Conservation (phyloP, 495 filamentous ascomycete species). For the Hypoxylon perforatum region DNA sequence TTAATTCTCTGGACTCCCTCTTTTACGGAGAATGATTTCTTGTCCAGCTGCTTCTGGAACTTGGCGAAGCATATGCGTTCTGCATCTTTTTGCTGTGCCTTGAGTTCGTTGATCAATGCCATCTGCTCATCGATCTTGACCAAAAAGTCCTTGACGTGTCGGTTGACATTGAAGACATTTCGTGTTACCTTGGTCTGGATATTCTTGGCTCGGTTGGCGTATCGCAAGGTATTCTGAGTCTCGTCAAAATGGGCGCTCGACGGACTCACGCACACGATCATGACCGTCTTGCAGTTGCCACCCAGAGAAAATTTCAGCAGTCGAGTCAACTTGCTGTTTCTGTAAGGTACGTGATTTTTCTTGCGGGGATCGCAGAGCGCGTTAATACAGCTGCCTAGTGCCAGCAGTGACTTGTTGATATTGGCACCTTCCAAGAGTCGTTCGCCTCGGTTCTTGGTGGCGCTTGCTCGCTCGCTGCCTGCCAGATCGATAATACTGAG, state of each 20-base stretch:
- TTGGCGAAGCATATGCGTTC: constrained; percentile 88
- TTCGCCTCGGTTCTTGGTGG: constrained; percentile 96
- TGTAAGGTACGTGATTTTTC: constrained; percentile 94
- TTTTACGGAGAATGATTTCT: constrained; percentile 78
- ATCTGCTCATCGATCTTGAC: constrained; percentile 97
- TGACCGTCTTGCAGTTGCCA: constrained; percentile 98
- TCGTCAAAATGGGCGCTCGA: constrained; percentile 98
- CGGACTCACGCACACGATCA: constrained; percentile 99
- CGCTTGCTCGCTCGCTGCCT: constrained; percentile 94
- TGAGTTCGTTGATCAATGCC: constrained; percentile 91
- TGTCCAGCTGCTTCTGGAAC: constrained; percentile 87
- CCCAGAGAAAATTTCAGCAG: constrained; percentile 97
- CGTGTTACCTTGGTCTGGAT: constrained; percentile 99
- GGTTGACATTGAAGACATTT: constrained; percentile 99
- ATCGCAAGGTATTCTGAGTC: constrained; percentile 97
- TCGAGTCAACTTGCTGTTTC: constrained; percentile 96
- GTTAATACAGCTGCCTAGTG: constrained; percentile 97
- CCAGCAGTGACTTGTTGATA: constrained; percentile 98
- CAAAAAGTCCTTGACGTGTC: constrained; percentile 97
- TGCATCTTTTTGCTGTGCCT: constrained; percentile 89
- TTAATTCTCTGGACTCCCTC: constrained; percentile 87
- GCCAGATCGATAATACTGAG: constrained; percentile 98
- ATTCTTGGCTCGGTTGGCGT: constrained; percentile 98
- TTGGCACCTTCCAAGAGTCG: constrained; percentile 93
- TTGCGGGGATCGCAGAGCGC: constrained; percentile 95